Evolutionary conservation across 208 protist species (phyloP), one percentile per base, ranked within the genome.

Genomic region (Crithidia mellificae): DNA sequence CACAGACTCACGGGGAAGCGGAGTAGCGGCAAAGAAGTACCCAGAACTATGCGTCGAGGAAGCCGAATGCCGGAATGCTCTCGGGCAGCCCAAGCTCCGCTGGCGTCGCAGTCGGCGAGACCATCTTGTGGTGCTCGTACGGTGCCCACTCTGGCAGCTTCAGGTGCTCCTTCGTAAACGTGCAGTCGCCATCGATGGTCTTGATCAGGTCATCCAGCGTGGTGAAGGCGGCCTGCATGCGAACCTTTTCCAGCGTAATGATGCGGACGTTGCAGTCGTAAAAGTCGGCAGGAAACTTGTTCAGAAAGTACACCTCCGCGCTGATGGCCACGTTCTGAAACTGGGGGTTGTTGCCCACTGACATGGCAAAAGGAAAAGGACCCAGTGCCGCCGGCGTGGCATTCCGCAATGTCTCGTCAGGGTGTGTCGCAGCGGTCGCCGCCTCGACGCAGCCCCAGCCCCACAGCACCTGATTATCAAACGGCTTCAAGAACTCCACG

Each of bases 241-340:
- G 85, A 20, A 95, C 75, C 15, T 19, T 51, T 15, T 88, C 93
- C 12, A 92, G 49, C 0, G 74, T 80, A 27, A 91, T 34, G 44
- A 96, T 82, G 25, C 85, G 81, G 24, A 98, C 74, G 27, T 82
- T 51, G n/a, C 79, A 62, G 44, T 74, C 89, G 80, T 98, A 98
- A 65, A 98, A 98, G 68, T 98, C 92, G 12, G 70, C 43, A 7
- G 69, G 51, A 68, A 96, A 96, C 38, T 88, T 75, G 68, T 96
- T 78, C 27, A 98, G 41, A 63, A 98, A 95, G 72, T 98, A 80
- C 32, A 91, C 84, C 69, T 98, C 94, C 11, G 79, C 88, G n/a
- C 81, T 91, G 32, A 93, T 43, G 0, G 77, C 77, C 27, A 73
- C 68, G 55, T 95, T 87, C 32, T 85, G 61, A 69, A 96, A 98